Percentiles rank a stretch among this genome's conserved stretches.
Conservation (phyloP, 2,329 filamentous ascomycete genomes). For the Fusarium continuum region DNA sequence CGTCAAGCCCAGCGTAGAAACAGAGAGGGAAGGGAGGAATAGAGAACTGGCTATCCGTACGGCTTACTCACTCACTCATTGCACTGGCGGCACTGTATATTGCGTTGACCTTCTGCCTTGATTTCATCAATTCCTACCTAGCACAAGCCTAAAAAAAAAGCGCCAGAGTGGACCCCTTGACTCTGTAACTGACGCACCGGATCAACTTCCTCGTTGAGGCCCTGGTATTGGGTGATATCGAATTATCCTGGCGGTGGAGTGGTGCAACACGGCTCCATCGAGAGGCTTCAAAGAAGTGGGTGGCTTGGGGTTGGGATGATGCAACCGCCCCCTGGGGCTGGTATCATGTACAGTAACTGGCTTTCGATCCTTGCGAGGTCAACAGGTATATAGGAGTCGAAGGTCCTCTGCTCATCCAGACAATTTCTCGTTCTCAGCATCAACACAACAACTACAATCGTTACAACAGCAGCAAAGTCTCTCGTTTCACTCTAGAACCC, state of each 20-base stretch:
- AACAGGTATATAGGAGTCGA: slow-evolving; percentile 34
- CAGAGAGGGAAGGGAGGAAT: too few relatives aligned
- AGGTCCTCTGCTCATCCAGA: slow-evolving; percentile 17
- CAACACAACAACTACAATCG: slow-evolving; percentile 26
- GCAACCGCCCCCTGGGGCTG: slow-evolving; percentile 38
- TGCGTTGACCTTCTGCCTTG: slow-evolving; percentile 24
- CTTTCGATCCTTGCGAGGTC: slow-evolving; percentile 25
- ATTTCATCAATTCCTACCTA: slow-evolving; percentile 6
- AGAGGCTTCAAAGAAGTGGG: slow-evolving; percentile 22
- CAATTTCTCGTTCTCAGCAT: slow-evolving; percentile 7
- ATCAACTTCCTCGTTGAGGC: slow-evolving; percentile 35
- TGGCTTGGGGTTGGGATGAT: slow-evolving; percentile 36
- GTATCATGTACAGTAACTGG: slow-evolving; percentile 14
- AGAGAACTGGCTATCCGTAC: too few relatives aligned
- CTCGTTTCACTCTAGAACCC: slow-evolving; percentile 24
- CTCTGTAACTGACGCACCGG: slow-evolving; percentile 35
- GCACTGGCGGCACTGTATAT: slow-evolving; percentile 22
- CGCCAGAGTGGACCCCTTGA: slow-evolving; percentile 7
- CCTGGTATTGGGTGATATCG: slow-evolving; percentile 27
- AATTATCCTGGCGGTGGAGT: slow-evolving; percentile 22
- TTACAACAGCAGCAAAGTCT: slow-evolving; percentile 22
- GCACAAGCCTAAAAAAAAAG: not conserved
- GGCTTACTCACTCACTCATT: too few relatives aligned
- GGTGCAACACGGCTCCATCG: slow-evolving; percentile 6
- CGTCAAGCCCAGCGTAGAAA: slow-evolving; percentile 3